Evolutionary conservation across 441 rosid genomes (phyloP), one percentile per base, ranked within the genome.

Genomic region (Daphne laureola): DNA sequence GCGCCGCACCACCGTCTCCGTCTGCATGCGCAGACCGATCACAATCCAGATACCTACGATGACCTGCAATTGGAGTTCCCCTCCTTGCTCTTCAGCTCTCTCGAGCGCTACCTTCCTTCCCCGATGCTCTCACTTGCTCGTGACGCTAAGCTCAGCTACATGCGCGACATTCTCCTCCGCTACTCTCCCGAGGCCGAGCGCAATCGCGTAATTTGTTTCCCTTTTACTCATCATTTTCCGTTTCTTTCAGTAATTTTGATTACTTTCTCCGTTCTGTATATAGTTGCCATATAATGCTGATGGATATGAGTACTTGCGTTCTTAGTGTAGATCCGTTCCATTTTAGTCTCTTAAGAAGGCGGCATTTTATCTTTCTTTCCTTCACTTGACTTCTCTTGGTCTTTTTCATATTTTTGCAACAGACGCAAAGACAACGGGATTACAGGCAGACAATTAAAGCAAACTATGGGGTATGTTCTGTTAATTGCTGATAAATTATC

Each of bases 131-230:
- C 70, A 53, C 69, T 57, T 46, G 3, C 80, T 14, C 81, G 79
- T 48, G 69, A 74, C 47, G 64, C 67, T 17, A 84, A 82, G 67
- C 74, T 69, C 61, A 47, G 67, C 50, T 76, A 59, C 75, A 81
- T 82, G 81, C 78, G 77, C 42, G 72, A 74, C 45, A 70, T 84
- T 61, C 75, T 84, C 49, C 67, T 54, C 23, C 78, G 79, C 25
- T 84, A 84, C 73, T 71, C 83, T 44, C 81, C 86, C 43, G 84
- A 74, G 21, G 67, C 74, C 26, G 92, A 84, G 49, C 78, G 82
- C 47, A 50, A 50, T 55, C 83, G 82, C 58, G 92, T 81, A 76
- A 65, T 63, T 63, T 25, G 16, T 55, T 15, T 14, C 11, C 11
- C 38, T 31, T 12, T 41, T 23, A 21, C 1, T 18, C 8, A 5